These are phyloP conservation scores for Madurella fahalii DNA, from an alignment of 2,329 filamentous ascomycete species.

Conservation along the genomic window DNA sequence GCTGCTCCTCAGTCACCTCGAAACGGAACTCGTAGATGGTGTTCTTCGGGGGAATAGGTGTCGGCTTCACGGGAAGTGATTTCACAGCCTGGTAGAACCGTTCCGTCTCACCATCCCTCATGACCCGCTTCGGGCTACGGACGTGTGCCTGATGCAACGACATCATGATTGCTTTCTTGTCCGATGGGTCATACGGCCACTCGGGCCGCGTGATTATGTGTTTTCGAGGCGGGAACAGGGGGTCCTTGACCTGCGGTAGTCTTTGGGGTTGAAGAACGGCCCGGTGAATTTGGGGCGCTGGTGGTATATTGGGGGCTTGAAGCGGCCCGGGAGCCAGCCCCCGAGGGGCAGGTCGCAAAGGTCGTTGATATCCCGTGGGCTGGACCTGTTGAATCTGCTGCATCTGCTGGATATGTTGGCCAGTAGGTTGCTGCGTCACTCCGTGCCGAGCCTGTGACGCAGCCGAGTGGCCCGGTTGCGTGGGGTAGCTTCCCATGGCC, in stretches of 20 bases:
- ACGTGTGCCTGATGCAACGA: slow-evolving; percentile 45
- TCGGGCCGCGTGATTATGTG: slow-evolving; percentile 31
- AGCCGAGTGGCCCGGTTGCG: background rate
- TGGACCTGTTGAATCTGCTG: background rate
- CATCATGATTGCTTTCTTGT: slow-evolving; percentile 39
- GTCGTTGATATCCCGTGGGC: background rate
- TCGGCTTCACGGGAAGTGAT: slow-evolving; percentile 47
- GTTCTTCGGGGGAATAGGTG: slow-evolving; percentile 31
- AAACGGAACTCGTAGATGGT: slow-evolving; percentile 46
- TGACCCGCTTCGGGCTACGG: slow-evolving; percentile 46
- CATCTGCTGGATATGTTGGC: background rate
- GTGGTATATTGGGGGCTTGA: background rate
- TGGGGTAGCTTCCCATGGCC: slow-evolving; percentile 5
- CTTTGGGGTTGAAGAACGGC: background rate
- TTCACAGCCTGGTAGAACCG: slow-evolving; percentile 57
- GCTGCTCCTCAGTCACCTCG: slow-evolving; percentile 22
- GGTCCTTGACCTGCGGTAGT: background rate
- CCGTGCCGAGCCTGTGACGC: background rate
- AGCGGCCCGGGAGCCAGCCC: background rate
- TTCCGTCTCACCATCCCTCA: slow-evolving; percentile 26
- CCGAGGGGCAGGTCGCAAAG: background rate
- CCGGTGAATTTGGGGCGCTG: slow-evolving; percentile 7
- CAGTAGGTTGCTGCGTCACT: background rate
- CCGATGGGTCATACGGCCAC: slow-evolving; percentile 39
- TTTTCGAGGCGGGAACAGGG: slow-evolving; percentile 25